Evolutionary conservation across 140 eudicot species (phyloP).

Genomic region (Ambrosia hybrid): DNA sequence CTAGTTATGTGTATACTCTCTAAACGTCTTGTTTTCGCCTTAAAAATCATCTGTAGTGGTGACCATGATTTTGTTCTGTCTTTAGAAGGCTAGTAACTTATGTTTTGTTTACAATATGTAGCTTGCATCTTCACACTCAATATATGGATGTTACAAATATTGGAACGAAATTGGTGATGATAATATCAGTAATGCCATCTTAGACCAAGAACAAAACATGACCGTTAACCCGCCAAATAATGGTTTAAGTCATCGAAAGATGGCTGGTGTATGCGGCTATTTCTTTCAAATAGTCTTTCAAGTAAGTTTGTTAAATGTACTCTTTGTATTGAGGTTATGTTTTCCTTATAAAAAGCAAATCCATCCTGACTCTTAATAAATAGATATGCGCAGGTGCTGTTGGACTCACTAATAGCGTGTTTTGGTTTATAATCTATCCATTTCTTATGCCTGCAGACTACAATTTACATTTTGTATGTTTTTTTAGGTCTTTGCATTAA

Average conservation of each 20-base stretch:
- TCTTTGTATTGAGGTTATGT: background rate
- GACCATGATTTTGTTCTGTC: background rate
- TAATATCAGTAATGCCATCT: slow-evolving; percentile 24
- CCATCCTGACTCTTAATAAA: slow-evolving; percentile 10
- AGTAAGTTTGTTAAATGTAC: slow-evolving; percentile 36
- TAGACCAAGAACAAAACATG: slow-evolving; percentile 49
- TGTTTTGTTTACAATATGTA: background rate
- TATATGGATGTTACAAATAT: slow-evolving; percentile 56
- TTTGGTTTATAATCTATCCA: slow-evolving; percentile 78
- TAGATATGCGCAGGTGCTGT: slow-evolving; percentile 83
- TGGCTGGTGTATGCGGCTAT: slow-evolving; percentile 59
- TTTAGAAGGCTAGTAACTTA: background rate
- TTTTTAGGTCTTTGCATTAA: background rate
- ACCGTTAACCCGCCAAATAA: slow-evolving; percentile 33
- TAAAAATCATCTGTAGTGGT: background rate
- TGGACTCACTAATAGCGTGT: slow-evolving; percentile 71
- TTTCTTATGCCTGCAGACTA: slow-evolving; percentile 44
- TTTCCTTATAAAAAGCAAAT: background rate
- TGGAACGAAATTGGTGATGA: slow-evolving; percentile 37
- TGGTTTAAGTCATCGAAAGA: slow-evolving; percentile 32
- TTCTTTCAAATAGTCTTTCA: slow-evolving; percentile 73
- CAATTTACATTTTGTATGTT: slow-evolving; percentile 64
- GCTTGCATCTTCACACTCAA: slow-evolving; percentile 42
- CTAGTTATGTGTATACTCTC: too few species aligned
- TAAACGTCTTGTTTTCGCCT: background rate